Conservation (phyloP, 179 eudicot genomes). For the Spergularia azorica region DNA sequence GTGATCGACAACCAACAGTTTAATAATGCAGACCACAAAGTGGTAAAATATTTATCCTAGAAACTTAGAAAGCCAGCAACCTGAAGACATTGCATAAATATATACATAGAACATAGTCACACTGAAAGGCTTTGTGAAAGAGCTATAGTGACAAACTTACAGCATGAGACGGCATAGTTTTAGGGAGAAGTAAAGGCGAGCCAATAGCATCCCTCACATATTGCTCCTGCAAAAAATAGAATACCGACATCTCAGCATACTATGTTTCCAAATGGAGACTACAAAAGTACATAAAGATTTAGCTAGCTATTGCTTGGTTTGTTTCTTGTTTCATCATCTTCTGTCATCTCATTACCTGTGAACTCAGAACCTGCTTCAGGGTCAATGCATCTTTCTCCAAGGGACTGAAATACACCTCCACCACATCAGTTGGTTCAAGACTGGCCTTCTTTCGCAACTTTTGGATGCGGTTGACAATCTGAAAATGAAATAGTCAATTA, state of each 20-base stretch:
- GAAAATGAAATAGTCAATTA: constrained; percentile 10
- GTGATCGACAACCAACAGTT: too few species aligned
- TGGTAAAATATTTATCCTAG: neutral
- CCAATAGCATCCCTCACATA: constrained; percentile 78
- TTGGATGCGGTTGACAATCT: constrained; percentile 93
- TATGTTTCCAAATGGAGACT: neutral
- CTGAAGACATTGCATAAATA: neutral
- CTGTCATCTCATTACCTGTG: constrained; percentile 51
- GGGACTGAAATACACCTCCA: constrained; percentile 83
- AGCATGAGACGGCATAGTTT: constrained; percentile 54
- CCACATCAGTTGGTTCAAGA: constrained; percentile 91
- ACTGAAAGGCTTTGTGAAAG: neutral
- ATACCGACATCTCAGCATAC: neutral
- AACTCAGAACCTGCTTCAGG: constrained; percentile 54
- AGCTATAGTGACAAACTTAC: constrained; percentile 39
- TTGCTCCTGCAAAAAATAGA: constrained; percentile 49
- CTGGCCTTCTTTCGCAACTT: constrained; percentile 86
- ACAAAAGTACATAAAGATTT: neutral
- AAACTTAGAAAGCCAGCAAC: too few species aligned
- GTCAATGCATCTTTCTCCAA: constrained; percentile 51
- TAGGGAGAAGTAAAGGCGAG: constrained; percentile 61
- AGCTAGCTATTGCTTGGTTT: neutral
- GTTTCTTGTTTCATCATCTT: neutral
- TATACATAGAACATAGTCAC: neutral
- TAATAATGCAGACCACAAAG: neutral